phyloP scores from a whole-genome alignment of 2,329 filamentous ascomycete genomes.

The Drechslerella coelobrocha region DNA sequence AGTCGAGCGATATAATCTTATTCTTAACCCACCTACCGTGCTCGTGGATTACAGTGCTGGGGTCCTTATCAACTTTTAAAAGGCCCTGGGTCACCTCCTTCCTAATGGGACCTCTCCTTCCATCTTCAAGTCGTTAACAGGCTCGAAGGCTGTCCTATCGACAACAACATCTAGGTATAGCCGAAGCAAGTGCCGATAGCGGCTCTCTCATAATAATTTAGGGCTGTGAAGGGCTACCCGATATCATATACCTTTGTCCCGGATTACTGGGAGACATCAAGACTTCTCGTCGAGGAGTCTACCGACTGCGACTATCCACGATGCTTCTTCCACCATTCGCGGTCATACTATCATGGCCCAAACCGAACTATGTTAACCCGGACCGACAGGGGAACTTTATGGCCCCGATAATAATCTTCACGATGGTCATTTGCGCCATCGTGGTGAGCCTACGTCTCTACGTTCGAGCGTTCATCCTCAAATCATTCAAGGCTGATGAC shows the following conservation, averaged over 20 bases:
- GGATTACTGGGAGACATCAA: neutral
- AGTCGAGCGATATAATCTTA: slow-evolving; percentile 16
- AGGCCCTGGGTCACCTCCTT: slow-evolving; percentile 41
- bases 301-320: slow-evolving; percentile 9
- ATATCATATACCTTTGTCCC: neutral
- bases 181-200: neutral
- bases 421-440: slow-evolving; percentile 58
- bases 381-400: slow-evolving; percentile 39
- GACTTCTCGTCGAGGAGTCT: slow-evolving; percentile 39
- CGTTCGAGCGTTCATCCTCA: slow-evolving; percentile 58
- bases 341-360: slow-evolving; percentile 33
- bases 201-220: slow-evolving; percentile 1
- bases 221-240: slow-evolving; percentile 5
- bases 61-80: slow-evolving; percentile 46
- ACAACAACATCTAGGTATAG: slow-evolving; percentile 16
- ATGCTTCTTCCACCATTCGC: slow-evolving; percentile 32
- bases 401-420: slow-evolving; percentile 55
- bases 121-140: slow-evolving; percentile 25
- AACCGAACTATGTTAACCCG: slow-evolving; percentile 40
- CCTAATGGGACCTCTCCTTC: slow-evolving; percentile 43
- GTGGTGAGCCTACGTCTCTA: slow-evolving; percentile 59
- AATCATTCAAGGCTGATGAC: slow-evolving; percentile 56
- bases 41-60: slow-evolving; percentile 40
- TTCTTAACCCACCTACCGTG: slow-evolving; percentile 25
- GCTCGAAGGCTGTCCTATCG: slow-evolving; percentile 18